These are phyloP conservation scores for Cerrena zonata DNA, from an alignment of 1,284 basidiomycete species.

Conservation along the genomic window DNA sequence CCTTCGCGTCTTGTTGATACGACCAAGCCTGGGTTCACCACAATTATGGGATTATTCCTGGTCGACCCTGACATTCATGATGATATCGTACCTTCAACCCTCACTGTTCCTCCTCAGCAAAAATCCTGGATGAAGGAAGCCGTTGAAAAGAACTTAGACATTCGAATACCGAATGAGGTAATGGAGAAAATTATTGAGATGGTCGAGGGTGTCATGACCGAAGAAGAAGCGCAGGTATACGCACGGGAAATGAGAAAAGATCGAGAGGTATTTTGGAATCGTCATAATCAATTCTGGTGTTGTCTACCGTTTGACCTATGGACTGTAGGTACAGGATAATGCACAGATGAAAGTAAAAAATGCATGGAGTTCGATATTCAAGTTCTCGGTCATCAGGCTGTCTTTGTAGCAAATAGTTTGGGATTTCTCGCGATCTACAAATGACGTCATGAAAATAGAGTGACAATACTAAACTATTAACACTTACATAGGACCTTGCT, in stretches of 20 bases:
- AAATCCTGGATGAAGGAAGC: slow-evolving; percentile 36
- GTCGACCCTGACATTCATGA: slow-evolving; percentile 40
- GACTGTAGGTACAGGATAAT: slow-evolving; percentile 12
- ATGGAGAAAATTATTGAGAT: slow-evolving; percentile 36
- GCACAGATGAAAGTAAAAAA: no score
- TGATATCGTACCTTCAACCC: slow-evolving; percentile 28
- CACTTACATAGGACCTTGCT: slow-evolving; percentile 36
- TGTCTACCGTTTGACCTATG: slow-evolving; percentile 45
- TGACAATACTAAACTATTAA: neutral
- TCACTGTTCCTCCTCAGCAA: slow-evolving; percentile 42
- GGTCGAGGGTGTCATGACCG: slow-evolving; percentile 34
- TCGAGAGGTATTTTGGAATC: slow-evolving; percentile 31
- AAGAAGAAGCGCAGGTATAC: slow-evolving; percentile 33
- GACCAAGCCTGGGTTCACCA: slow-evolving; percentile 32
- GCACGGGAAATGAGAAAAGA: slow-evolving; percentile 29
- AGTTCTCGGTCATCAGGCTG: no score
- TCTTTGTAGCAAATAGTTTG: slow-evolving; percentile 19
- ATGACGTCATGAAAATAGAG: neutral
- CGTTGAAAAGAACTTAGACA: slow-evolving; percentile 29
- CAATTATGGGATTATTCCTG: slow-evolving; percentile 36
- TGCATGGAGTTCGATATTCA: no score
- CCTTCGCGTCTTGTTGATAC: slow-evolving; percentile 34
- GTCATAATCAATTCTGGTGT: slow-evolving; percentile 40
- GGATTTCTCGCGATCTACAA: slow-evolving; percentile 30
- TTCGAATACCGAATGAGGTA: slow-evolving; percentile 38